A percentile compares a stretch with the other conserved stretches of the same genome.
phyloP scores from a whole-genome alignment of 1,139 yeast species.

The Pichia sp. region DNA sequence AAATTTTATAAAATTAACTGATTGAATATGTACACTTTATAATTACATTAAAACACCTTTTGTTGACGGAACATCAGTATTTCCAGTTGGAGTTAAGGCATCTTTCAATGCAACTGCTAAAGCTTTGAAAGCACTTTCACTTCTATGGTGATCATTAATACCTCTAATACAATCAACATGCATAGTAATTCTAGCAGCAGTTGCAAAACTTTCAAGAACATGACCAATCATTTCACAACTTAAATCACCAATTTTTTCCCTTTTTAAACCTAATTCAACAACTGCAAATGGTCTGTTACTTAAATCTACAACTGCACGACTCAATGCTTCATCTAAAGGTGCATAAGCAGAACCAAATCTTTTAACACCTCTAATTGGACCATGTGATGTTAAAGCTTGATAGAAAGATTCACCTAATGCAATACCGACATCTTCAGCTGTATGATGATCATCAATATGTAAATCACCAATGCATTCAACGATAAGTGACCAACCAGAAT shows the following conservation, averaged over 20 bases:
- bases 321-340: constrained; percentile 91
- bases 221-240: constrained; percentile 97
- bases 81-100: constrained; percentile 78
- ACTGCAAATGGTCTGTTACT: constrained; percentile 92
- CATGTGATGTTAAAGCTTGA: constrained; percentile 54
- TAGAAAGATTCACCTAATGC: constrained; percentile 88
- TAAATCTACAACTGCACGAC: constrained; percentile 90
- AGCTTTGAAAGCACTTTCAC: constrained; percentile 95
- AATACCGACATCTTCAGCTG: constrained; percentile 93
- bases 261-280: constrained; percentile 77
- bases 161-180: constrained; percentile 95
- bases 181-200: constrained; percentile 80
- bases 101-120: constrained; percentile 87
- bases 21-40: too few relatives aligned
- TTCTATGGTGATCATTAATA: constrained; percentile 90
- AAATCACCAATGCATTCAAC: constrained; percentile 90
- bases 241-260: constrained; percentile 90
- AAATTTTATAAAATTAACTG: too few relatives aligned
- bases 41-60: constrained; percentile 75
- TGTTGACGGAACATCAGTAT: constrained; percentile 89
- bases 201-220: constrained; percentile 89
- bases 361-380: constrained; percentile 83
- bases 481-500: constrained; percentile 90
- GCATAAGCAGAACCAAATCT: constrained; percentile 95
- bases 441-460: constrained; percentile 95